Conservation (phyloP, 768 basidiomycete genomes). For the Suillus brevipes region DNA sequence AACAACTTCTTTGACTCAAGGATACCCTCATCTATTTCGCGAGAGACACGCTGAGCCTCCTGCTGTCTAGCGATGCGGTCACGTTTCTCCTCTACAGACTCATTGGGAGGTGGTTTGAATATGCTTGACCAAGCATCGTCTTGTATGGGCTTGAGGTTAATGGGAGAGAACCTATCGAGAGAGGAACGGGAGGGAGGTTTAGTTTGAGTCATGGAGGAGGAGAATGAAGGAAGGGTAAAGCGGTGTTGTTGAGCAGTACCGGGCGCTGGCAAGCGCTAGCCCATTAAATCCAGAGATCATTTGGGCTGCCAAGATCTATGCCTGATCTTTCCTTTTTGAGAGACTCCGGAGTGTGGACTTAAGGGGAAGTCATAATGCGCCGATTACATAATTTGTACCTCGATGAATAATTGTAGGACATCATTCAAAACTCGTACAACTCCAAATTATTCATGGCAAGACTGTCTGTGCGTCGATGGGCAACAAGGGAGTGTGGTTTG, state of each 20-base stretch:
- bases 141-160: background rate
- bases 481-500: too few species aligned
- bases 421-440: background rate
- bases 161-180: background rate
- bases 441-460: background rate
- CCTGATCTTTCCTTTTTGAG: conserved; percentile 4
- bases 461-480: too few species aligned
- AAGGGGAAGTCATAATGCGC: background rate
- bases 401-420: background rate
- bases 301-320: background rate
- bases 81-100: conserved; percentile 8
- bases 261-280: conserved; percentile 1
- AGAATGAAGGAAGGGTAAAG: background rate
- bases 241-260: background rate
- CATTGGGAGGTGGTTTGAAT: conserved; percentile 22
- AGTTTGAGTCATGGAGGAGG: background rate
- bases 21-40: conserved; percentile 32
- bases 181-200: background rate
- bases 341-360: background rate
- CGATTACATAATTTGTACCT: background rate
- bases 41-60: conserved; percentile 23
- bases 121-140: conserved; percentile 26
- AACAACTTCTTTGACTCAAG: conserved; percentile 21
- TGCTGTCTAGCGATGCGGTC: conserved; percentile 20
- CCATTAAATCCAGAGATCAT: background rate